Percentiles rank a stretch among this genome's conserved stretches.
Conservation (phyloP, 2,329 filamentous ascomycete genomes). For the Coniochaeta sp. region DNA sequence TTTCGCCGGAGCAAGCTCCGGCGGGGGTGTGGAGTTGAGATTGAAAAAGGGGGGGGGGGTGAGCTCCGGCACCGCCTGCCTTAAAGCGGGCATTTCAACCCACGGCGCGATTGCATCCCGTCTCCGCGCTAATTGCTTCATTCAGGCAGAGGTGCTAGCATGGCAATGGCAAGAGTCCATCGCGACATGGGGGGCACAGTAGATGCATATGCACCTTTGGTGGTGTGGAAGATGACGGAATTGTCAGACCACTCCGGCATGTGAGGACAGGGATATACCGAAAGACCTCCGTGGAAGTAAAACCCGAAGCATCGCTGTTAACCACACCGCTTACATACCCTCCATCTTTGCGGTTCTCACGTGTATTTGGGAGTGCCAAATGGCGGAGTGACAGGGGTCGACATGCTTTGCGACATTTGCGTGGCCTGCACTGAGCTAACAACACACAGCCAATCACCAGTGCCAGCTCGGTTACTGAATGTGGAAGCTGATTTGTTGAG, state of each 20-base stretch:
- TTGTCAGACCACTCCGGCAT: conserved; percentile 1
- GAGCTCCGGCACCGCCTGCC: no score
- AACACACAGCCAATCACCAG: not conserved
- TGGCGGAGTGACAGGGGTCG: not conserved
- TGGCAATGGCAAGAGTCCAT: no score
- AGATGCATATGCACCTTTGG: not conserved
- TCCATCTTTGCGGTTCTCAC: not conserved
- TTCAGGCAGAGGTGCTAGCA: not conserved
- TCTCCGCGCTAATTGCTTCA: not conserved
- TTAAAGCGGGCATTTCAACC: not conserved
- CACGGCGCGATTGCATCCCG: no score
- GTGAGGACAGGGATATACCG: not conserved
- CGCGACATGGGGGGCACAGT: no score
- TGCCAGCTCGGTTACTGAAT: not conserved
- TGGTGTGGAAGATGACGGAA: not conserved
- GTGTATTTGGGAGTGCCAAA: not conserved
- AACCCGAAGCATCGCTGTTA: not conserved
- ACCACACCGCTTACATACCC: not conserved
- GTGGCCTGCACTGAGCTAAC: not conserved
- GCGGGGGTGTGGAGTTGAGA: no score
- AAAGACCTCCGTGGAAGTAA: not conserved
- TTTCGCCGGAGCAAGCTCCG: not conserved
- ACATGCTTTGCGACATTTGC: not conserved
- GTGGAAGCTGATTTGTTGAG: not conserved
- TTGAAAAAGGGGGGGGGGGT: no score